Conservation (phyloP, 352 stramenopile genomes). For the Pythium biforme region DNA sequence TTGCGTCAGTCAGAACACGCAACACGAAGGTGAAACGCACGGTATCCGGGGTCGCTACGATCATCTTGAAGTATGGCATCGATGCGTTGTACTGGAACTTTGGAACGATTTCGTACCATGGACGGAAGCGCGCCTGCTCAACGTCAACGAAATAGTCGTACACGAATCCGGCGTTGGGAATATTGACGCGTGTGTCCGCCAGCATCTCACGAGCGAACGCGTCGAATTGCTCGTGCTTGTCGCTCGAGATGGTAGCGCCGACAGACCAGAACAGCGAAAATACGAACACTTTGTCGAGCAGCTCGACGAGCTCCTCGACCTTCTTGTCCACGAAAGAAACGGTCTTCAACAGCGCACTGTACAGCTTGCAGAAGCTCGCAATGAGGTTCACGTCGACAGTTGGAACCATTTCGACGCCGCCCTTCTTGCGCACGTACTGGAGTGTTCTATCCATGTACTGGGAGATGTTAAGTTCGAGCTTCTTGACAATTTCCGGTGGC, state of each 20-base stretch:
- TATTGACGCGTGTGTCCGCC: conserved; percentile 25
- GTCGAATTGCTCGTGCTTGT: conserved; percentile 60
- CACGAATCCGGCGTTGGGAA: conserved; percentile 44
- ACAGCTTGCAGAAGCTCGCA: conserved; percentile 64
- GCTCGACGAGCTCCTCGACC: conserved; percentile 26
- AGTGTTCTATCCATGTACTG: conserved; percentile 51
- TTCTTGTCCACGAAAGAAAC: conserved; percentile 15
- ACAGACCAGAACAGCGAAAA: conserved; percentile 83
- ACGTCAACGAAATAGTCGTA: conserved; percentile 76
- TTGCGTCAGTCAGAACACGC: conserved; percentile 36
- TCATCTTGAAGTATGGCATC: conserved; percentile 57
- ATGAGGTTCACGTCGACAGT: conserved; percentile 80
- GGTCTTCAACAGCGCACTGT: conserved; percentile 26
- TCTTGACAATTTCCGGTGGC: conserved; percentile 22
- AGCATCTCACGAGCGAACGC: conserved; percentile 50
- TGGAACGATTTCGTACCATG: conserved; percentile 42
- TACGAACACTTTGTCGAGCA: conserved; percentile 57
- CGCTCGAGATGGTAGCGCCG: conserved; percentile 58
- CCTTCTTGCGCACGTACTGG: conserved; percentile 53
- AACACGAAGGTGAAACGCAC: conserved; percentile 44
- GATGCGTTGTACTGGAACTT: conserved; percentile 41
- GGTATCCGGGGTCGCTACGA: conserved; percentile 49
- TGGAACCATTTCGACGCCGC: conserved; percentile 56
- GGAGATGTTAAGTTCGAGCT: conserved; percentile 33
- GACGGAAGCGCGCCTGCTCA: conserved; percentile 26